These are phyloP conservation scores for Hypoxylon sp. DNA, from an alignment of 2,329 filamentous ascomycete genomes.

Conservation along the genomic window DNA sequence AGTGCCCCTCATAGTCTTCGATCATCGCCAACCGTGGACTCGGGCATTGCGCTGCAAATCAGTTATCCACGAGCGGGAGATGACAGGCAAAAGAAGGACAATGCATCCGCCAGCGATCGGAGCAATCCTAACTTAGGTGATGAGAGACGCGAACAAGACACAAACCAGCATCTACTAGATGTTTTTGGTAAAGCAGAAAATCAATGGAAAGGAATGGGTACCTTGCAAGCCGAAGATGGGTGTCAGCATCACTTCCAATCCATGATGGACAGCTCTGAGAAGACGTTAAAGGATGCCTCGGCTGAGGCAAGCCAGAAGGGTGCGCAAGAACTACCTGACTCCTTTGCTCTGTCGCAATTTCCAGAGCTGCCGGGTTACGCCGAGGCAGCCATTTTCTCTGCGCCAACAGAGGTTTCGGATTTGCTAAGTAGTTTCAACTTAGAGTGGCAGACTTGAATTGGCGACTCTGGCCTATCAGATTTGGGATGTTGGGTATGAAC, in stretches of 20 bases:
- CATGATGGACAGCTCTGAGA: slow-evolving; percentile 1
- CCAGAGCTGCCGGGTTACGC: slow-evolving; percentile 8
- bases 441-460: slow-evolving; percentile 29
- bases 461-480: not conserved
- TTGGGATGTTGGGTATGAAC: not conserved
- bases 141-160: slow-evolving; percentile 2
- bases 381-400: slow-evolving; percentile 6
- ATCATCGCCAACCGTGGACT: slow-evolving; percentile 35
- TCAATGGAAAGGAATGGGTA: not conserved
- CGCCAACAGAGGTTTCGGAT: slow-evolving; percentile 14
- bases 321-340: slow-evolving; percentile 1
- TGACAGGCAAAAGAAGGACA: not conserved
- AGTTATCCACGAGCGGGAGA: slow-evolving; percentile 1
- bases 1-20: slow-evolving; percentile 30
- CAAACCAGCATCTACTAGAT: not conserved
- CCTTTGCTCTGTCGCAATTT: slow-evolving; percentile 28
- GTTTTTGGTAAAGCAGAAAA: not conserved
- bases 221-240: slow-evolving; percentile 1
- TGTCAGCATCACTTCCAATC: not conserved
- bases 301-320: slow-evolving; percentile 1
- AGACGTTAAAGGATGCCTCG: not conserved
- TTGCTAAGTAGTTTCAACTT: slow-evolving; percentile 24
- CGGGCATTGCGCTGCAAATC: slow-evolving; percentile 32
- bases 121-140: not conserved
- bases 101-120: not conserved